These are phyloP conservation scores for Phoma sp. DNA, from an alignment of 2,329 filamentous ascomycete species.

Conservation along the genomic window DNA sequence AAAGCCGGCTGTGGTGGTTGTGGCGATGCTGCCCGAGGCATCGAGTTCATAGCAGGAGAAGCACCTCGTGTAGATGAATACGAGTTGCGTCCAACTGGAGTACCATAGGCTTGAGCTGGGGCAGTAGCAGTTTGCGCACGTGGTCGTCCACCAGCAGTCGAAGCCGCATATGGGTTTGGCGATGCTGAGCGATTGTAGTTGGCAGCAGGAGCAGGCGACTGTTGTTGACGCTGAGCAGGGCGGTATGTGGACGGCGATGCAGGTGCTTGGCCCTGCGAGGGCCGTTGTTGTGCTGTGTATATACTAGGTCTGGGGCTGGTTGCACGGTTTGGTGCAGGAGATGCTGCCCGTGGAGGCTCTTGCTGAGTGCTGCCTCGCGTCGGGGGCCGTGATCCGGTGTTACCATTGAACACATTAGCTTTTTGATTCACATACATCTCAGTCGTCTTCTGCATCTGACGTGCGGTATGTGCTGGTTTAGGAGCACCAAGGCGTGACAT, in stretches of 20 bases:
- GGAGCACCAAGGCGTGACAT: conserved; percentile 85
- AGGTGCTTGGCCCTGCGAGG: conserved; percentile 21
- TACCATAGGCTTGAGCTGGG: conserved; percentile 41
- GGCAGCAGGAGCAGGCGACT: conserved; percentile 21
- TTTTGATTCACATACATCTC: conserved; percentile 87
- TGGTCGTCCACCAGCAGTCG: conserved; percentile 38
- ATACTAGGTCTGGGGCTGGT: conserved; percentile 64
- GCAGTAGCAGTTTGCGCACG: conserved; percentile 50
- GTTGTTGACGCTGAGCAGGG: conserved; percentile 16
- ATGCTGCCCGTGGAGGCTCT: conserved; percentile 60
- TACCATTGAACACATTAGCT: conserved; percentile 72
- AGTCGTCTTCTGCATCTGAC: conserved; percentile 94
- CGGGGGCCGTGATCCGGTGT: conserved; percentile 60
- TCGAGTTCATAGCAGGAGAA: conserved; percentile 47
- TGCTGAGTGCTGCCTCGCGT: conserved; percentile 59
- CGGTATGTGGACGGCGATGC: conserved; percentile 17
- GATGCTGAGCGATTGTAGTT: conserved; percentile 48
- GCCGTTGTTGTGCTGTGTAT: conserved; percentile 37
- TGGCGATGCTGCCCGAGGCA: conserved; percentile 52
- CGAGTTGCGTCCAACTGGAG: conserved; percentile 40
- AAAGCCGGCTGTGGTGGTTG: conserved; percentile 51
- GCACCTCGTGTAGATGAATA: conserved; percentile 48
- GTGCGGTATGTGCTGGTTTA: conserved; percentile 88
- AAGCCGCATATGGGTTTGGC: conserved; percentile 67
- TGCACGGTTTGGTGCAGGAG: conserved; percentile 70